phyloP scores from a whole-genome alignment of 768 basidiomycete genomes.

The Trametes cingulata region DNA sequence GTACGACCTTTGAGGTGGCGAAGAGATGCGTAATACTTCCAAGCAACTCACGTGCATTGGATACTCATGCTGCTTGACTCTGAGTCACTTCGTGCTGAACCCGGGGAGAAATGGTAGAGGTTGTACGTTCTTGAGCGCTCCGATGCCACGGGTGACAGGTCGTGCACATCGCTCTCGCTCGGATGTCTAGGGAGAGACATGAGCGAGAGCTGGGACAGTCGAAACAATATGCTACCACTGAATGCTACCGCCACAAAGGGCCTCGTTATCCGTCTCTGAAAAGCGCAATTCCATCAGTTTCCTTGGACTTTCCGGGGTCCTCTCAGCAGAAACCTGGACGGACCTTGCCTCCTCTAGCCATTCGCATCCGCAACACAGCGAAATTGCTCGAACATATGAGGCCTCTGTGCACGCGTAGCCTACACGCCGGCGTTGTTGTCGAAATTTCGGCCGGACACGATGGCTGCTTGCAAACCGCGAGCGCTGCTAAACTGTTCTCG shows the following conservation, averaged over 20 bases:
- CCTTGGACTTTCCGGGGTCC: slow-evolving; percentile 2
- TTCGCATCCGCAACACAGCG: neutral
- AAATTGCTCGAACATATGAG: slow-evolving; percentile 11
- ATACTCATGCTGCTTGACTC: no score
- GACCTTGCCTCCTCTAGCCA: slow-evolving; percentile 9
- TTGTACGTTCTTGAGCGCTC: no score
- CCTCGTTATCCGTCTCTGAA: no score
- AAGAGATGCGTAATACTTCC: neutral
- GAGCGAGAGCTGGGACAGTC: neutral
- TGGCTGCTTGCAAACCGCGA: neutral
- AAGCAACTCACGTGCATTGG: neutral
- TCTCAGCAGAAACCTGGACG: neutral
- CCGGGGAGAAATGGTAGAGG: no score
- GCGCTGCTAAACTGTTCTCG: slow-evolving; percentile 1
- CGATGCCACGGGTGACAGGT: no score
- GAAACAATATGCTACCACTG: no score
- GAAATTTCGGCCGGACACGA: neutral
- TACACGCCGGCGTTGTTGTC: neutral
- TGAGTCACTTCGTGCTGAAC: no score
- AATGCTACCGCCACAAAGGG: neutral
- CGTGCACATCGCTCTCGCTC: no score
- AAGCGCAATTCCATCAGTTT: neutral
- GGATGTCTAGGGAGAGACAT: no score
- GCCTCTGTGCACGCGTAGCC: neutral
- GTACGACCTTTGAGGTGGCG: no score